These are phyloP conservation scores for Cyclotella sp. DNA, from an alignment of 108 stramenopile genomes.

Conservation along the genomic window DNA sequence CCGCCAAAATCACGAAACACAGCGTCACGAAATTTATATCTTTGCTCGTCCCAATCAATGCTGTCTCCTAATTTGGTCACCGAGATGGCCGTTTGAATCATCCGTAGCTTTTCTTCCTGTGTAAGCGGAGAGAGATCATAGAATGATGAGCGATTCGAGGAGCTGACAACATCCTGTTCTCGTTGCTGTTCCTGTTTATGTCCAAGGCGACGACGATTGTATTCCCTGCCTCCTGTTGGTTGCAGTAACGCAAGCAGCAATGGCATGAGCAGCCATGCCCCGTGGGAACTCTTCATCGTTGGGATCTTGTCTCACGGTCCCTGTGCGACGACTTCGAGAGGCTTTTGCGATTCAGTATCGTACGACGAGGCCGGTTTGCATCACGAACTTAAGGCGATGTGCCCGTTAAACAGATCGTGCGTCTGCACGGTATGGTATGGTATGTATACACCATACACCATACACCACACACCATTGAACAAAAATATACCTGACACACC, in stretches of 20 bases:
- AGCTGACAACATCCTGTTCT: background rate
- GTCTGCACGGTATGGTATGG: too few species aligned
- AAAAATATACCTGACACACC: too few species aligned
- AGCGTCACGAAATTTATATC: constrained; percentile 20
- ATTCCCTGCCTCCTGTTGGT: background rate
- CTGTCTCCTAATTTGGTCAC: constrained; percentile 20
- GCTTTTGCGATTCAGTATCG: too few species aligned
- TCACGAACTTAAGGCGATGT: too few species aligned
- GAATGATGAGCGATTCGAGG: background rate
- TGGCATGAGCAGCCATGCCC: background rate
- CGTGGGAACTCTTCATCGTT: background rate
- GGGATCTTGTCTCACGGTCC: background rate
- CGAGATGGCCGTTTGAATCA: constrained; percentile 29
- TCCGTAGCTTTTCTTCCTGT: constrained; percentile 17
- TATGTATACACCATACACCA: too few species aligned
- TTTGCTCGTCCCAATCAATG: constrained; percentile 37
- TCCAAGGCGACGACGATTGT: constrained; percentile 4
- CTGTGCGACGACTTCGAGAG: too few species aligned
- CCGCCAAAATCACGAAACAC: constrained; percentile 10
- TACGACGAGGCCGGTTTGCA: too few species aligned
- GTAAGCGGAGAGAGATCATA: constrained; percentile 16
- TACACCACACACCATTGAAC: too few species aligned
- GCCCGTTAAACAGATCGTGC: too few species aligned
- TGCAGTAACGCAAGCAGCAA: background rate
- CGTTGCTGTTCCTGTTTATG: background rate